These are phyloP conservation scores for Moelleriella libera DNA, from an alignment of 2,329 filamentous ascomycete genomes.

Conservation along the genomic window DNA sequence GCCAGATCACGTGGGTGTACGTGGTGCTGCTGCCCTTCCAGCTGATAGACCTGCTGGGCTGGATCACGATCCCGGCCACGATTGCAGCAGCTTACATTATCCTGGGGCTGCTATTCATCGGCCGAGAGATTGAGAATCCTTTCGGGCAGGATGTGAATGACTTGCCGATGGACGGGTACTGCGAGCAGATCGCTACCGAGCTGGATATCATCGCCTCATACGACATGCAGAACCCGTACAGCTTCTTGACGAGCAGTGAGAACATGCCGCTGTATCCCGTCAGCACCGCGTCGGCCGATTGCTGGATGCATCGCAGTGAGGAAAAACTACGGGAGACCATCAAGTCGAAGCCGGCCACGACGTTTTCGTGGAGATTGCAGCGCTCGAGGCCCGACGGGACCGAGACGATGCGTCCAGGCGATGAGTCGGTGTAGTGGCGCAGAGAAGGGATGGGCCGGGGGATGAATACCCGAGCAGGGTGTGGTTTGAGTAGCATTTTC, in stretches of 20 bases:
- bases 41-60: constrained; percentile 47
- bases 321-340: constrained; percentile 22
- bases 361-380: constrained; percentile 17
- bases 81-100: constrained; percentile 68
- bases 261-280: constrained; percentile 46
- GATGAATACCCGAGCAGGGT: not conserved
- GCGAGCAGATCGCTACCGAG: constrained; percentile 58
- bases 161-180: constrained; percentile 62
- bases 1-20: constrained; percentile 78
- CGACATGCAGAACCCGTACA: constrained; percentile 17
- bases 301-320: constrained; percentile 27
- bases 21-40: constrained; percentile 73
- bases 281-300: constrained; percentile 20
- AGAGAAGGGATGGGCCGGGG: not conserved
- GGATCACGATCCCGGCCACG: constrained; percentile 67
- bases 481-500: not conserved
- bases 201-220: constrained; percentile 56
- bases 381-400: constrained; percentile 1
- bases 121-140: constrained; percentile 72
- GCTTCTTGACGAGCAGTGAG: constrained; percentile 16
- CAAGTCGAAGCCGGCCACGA: constrained; percentile 22
- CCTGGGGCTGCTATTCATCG: constrained; percentile 59
- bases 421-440: not conserved
- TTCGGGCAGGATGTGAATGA: constrained; percentile 79
- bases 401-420: not conserved